Conservation (phyloP, 148 eudicot genomes). For the Camellia lanceoleosa region DNA sequence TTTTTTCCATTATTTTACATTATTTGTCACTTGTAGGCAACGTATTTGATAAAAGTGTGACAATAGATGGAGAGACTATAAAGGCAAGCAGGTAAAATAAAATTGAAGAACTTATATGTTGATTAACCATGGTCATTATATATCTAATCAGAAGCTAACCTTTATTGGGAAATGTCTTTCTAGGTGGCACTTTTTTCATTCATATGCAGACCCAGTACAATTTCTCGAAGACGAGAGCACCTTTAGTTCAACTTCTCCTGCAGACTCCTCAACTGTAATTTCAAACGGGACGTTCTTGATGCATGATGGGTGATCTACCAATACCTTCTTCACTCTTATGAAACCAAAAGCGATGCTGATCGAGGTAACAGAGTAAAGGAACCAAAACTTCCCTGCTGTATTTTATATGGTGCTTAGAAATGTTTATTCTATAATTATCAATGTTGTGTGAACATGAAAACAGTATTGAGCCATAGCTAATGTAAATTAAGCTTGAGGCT, state of each 20-base stretch:
- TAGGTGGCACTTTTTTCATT: slow-evolving; percentile 15
- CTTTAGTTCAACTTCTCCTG: not conserved
- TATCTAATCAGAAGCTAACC: not conserved
- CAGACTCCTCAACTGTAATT: not conserved
- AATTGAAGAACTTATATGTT: not conserved
- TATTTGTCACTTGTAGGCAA: slow-evolving; percentile 36
- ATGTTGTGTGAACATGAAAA: not conserved
- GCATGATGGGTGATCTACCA: slow-evolving; percentile 1
- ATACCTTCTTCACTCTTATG: not conserved
- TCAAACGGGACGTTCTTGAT: slow-evolving; percentile 2
- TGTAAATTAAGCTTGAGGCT: no score
- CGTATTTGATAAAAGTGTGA: slow-evolving; percentile 38
- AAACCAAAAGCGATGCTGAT: not conserved
- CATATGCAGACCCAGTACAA: slow-evolving; percentile 13
- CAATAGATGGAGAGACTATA: slow-evolving; percentile 35
- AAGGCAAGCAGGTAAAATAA: slow-evolving; percentile 49
- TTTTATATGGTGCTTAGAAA: not conserved
- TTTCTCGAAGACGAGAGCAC: slow-evolving; percentile 1
- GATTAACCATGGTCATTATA: not conserved
- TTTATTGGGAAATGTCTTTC: not conserved
- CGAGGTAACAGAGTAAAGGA: slow-evolving; percentile 6
- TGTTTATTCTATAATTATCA: not conserved
- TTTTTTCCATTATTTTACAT: not conserved
- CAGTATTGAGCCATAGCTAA: not conserved
- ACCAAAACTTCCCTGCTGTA: not conserved